A percentile compares a stretch with the other conserved stretches of the same genome.
Conservation (phyloP, 371 early-diverging fungal genomes). For the Paraphysoderma sedebokerense region DNA sequence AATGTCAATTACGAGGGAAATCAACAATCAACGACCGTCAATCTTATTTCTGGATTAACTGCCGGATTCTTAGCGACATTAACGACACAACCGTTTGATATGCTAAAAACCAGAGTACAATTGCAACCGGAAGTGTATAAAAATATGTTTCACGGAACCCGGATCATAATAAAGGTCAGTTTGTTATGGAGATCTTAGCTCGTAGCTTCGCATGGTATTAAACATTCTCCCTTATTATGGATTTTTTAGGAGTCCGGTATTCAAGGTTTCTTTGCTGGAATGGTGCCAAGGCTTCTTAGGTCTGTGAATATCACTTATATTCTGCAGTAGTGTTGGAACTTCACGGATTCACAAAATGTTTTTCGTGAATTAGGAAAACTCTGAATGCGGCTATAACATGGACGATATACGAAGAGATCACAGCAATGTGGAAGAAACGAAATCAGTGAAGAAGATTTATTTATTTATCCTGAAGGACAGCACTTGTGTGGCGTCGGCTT, state of each 20-base stretch:
- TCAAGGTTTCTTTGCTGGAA: slow-evolving; percentile 67
- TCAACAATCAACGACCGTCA: neutral
- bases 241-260: slow-evolving; percentile 43
- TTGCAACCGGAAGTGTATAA: slow-evolving; percentile 54
- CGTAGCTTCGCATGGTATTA: neutral
- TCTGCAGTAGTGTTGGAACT: no score
- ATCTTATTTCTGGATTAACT: neutral
- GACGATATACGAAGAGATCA: slow-evolving; percentile 76
- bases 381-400: slow-evolving; percentile 80
- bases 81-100: slow-evolving; percentile 63
- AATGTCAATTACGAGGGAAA: no score
- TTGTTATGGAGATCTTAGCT: neutral
- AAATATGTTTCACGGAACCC: slow-evolving; percentile 37
- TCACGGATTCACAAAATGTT: no score
- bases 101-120: slow-evolving; percentile 86
- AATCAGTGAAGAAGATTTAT: no score
- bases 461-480: no score
- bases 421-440: neutral
- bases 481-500: no score
- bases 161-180: slow-evolving; percentile 40
- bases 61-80: neutral
- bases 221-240: neutral
- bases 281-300: slow-evolving; percentile 63
- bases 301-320: no score
- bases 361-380: slow-evolving; percentile 74